Evolutionary conservation across 1,284 basidiomycete genomes (phyloP), one percentile per base, ranked within the genome.

Genomic region (Ceratobasidium sp.): DNA sequence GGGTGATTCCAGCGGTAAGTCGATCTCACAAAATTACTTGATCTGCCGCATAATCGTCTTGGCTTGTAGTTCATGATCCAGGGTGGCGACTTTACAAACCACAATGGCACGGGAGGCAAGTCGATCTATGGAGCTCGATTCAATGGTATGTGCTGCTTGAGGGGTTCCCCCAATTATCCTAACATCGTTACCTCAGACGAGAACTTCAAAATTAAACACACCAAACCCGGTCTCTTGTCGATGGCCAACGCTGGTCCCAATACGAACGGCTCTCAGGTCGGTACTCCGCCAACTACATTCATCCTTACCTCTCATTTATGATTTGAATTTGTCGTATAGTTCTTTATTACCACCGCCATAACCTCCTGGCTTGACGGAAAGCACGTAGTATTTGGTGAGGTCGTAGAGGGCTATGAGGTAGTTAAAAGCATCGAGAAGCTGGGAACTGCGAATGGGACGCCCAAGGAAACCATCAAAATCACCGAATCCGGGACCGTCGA

Each of bases 261-360:
- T 78, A 85, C 87, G 4, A 88, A 88, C 76, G 82, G 84, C 1
- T 85, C 84, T 5, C 86, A 87, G 79, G 86, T 83, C 62, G 11
- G 35, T 11, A 4, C 11, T 38, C 4, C 4, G 35, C 11, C 11
- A 38, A 11, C 35, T 38, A 5, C 35, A 11, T 4, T 11, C 11
- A 38, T 38, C 6, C 35, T 38, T 38, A 4, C 4, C 35, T 38
- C 35, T 4, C n/a, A n/a, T n/a, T 35, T 35, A 32, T 2, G 7
- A 21, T 6, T 16, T 18, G 49, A 16, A 50, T 11, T 38, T 11
- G 4, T 38, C 11, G 16, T 84, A 16, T 85, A 88, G 87, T 95
- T 95, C 85, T 95, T 95, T 82, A 91, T 97, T 82, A 96, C 95
- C 44, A 97, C 95, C 9, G 88, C 89, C 62, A 84, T 88, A 46